Percentiles rank a stretch among this genome's conserved stretches.
Conservation (phyloP, 148 eudicot genomes). For the Nepenthes gracilis region DNA sequence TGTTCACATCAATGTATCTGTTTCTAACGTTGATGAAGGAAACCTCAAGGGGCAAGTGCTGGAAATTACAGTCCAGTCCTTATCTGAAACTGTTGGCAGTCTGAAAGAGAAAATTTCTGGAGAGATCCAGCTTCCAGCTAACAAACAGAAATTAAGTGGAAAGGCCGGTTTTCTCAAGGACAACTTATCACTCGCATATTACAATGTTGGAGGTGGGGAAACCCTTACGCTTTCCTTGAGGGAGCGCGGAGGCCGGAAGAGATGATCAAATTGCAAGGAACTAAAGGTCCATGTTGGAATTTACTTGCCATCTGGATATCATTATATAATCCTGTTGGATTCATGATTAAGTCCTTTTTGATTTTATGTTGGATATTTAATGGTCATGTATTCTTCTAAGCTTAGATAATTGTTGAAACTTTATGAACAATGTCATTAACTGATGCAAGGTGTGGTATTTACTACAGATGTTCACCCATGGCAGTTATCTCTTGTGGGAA, state of each 20-base stretch:
- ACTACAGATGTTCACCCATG: too few species aligned
- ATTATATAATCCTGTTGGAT: slow-evolving; percentile 12
- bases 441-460: too few species aligned
- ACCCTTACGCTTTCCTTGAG: slow-evolving; percentile 54
- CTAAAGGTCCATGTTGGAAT: slow-evolving; percentile 31
- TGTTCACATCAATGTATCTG: slow-evolving; percentile 44
- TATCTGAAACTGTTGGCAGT: slow-evolving; percentile 60
- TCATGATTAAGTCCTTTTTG: slow-evolving; percentile 8
- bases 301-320: slow-evolving; percentile 12
- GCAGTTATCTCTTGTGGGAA: too few species aligned
- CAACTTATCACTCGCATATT: slow-evolving; percentile 70
- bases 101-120: slow-evolving; percentile 76
- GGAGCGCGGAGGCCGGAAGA: slow-evolving; percentile 84
- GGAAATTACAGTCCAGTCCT: slow-evolving; percentile 54
- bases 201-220: slow-evolving; percentile 58
- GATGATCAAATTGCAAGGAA: slow-evolving; percentile 20
- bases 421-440: too few species aligned
- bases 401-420: too few species aligned
- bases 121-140: slow-evolving; percentile 77
- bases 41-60: slow-evolving; percentile 68
- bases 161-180: slow-evolving; percentile 87
- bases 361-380: slow-evolving; percentile 17
- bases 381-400: not conserved
- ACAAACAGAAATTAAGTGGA: slow-evolving; percentile 79
- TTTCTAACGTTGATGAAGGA: slow-evolving; percentile 75